These are phyloP conservation scores for Morella rubra DNA, from an alignment of 306 rosid species.

Conservation along the genomic window DNA sequence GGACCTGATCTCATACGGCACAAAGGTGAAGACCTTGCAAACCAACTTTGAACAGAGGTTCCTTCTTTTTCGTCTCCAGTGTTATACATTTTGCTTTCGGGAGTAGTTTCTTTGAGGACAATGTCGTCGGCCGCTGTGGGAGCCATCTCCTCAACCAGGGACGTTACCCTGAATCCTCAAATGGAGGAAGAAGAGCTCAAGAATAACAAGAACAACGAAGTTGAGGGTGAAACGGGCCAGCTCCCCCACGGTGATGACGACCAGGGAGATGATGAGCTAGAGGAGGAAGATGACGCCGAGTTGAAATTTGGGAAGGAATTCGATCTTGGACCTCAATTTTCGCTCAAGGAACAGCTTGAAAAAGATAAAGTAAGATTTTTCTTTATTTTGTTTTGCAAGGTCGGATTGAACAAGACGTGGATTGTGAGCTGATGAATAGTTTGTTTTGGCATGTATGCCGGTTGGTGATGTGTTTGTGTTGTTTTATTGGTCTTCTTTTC, in stretches of 20 bases:
- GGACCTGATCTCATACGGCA: slow-evolving; percentile 11
- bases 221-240: slow-evolving; percentile 32
- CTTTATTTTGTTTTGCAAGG: slow-evolving; percentile 10
- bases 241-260: slow-evolving; percentile 18
- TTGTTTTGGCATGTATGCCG: too few relatives aligned
- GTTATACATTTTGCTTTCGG: slow-evolving; percentile 8
- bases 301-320: slow-evolving; percentile 44
- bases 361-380: slow-evolving; percentile 63
- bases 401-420: not conserved
- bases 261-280: slow-evolving; percentile 27
- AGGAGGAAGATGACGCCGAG: slow-evolving; percentile 51
- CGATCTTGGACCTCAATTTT: slow-evolving; percentile 77
- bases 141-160: slow-evolving; percentile 57
- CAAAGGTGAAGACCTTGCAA: slow-evolving; percentile 4
- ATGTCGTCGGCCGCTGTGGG: slow-evolving; percentile 71
- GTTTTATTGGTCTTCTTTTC: slow-evolving; percentile 8
- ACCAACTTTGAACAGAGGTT: slow-evolving; percentile 11
- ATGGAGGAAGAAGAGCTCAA: slow-evolving; percentile 44
- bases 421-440: too few relatives aligned
- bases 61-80: not conserved
- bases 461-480: not conserved
- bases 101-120: slow-evolving; percentile 12
- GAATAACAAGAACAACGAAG: slow-evolving; percentile 37
- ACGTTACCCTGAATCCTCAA: slow-evolving; percentile 40
- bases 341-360: slow-evolving; percentile 91